Percentiles rank a stretch among this genome's conserved stretches.
Evolutionary conservation across 768 basidiomycete species (phyloP).

Genomic region (Pleurotus cornucopiae): DNA sequence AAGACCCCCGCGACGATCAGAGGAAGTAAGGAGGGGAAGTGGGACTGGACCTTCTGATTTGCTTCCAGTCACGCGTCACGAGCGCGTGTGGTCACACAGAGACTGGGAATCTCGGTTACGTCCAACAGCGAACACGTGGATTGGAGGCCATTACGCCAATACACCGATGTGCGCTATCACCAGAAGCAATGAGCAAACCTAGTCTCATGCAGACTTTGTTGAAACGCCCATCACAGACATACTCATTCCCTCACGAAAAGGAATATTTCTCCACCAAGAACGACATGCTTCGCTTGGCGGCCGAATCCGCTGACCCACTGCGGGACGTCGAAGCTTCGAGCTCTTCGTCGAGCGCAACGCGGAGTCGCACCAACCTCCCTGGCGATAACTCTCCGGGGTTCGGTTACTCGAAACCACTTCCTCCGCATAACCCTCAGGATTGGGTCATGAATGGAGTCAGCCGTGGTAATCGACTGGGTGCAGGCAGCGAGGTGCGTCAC

Average conservation of each 20-base stretch:
- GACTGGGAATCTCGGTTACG: too few species aligned
- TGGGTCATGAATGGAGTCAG: too few species aligned
- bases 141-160: too few species aligned
- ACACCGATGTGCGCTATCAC: not conserved
- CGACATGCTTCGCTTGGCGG: constrained; percentile 48
- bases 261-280: constrained; percentile 49
- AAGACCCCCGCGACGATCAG: not conserved
- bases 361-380: not conserved
- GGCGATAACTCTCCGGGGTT: not conserved
- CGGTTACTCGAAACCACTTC: too few species aligned
- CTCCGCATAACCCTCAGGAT: too few species aligned
- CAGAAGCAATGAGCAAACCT: constrained; percentile 50
- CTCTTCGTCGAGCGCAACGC: constrained; percentile 1
- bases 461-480: too few species aligned
- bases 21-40: not conserved
- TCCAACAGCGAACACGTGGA: too few species aligned
- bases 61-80: too few species aligned
- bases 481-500: too few species aligned
- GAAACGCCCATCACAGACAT: constrained; percentile 61
- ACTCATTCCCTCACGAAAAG: constrained; percentile 38
- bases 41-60: too few species aligned
- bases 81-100: too few species aligned
- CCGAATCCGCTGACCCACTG: constrained; percentile 18
- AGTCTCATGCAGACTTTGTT: constrained; percentile 59
- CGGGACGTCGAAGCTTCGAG: not conserved